Evolutionary conservation across 768 basidiomycete species (phyloP).

Genomic region (Sistotremastrum niveocremeum): DNA sequence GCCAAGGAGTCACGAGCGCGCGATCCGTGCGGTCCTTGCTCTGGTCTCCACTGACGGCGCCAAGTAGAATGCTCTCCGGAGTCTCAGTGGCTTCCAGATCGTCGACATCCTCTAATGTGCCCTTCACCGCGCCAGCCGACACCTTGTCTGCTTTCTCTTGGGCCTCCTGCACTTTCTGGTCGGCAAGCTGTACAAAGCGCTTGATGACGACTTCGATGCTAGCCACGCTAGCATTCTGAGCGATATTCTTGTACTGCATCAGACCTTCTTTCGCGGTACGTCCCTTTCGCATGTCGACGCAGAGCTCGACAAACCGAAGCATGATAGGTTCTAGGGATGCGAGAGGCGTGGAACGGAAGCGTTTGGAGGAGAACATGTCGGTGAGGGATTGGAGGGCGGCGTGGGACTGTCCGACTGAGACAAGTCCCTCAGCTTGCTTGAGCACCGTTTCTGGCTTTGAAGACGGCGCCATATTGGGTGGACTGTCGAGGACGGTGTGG

Average conservation of each 20-base stretch:
- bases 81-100: conserved; percentile 95
- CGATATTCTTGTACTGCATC: conserved; percentile 97
- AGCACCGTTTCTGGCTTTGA: conserved; percentile 83
- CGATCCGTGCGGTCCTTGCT: conserved; percentile 91
- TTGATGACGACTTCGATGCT: conserved; percentile 89
- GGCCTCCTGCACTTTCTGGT: conserved; percentile 71
- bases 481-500: too few relatives aligned
- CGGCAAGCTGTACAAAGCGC: conserved; percentile 68
- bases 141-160: conserved; percentile 75
- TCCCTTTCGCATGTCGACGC: conserved; percentile 89
- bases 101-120: conserved; percentile 61
- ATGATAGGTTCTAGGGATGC: conserved; percentile 84
- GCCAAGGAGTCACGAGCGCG: conserved; percentile 91
- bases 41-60: conserved; percentile 81
- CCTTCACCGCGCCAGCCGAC: conserved; percentile 24
- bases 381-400: conserved; percentile 83
- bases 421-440: conserved; percentile 88
- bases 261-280: conserved; percentile 89
- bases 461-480: conserved; percentile 62
- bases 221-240: conserved; percentile 81
- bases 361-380: conserved; percentile 88
- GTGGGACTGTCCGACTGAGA: conserved; percentile 82
- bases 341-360: conserved; percentile 76
- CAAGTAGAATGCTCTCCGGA: conserved; percentile 81
- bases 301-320: conserved; percentile 90